Base-by-base conservation (phyloP, 345 rosid species). In the Litchi chinensis region DNA sequence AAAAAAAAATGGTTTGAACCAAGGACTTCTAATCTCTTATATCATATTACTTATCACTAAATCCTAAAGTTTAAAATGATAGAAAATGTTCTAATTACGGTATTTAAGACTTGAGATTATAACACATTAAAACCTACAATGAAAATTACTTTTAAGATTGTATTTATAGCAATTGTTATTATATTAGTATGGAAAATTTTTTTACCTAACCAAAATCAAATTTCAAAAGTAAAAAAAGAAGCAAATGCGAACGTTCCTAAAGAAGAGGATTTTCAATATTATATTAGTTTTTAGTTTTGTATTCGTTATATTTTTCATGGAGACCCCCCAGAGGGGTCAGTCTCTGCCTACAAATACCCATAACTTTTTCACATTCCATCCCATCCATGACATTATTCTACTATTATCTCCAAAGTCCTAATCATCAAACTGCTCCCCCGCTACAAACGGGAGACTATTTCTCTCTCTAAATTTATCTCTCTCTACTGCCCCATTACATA, bases 291-390 rank as follows among this genome's bases (percentile, higher is more conserved):
- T 8, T 7, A 46, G 8, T 7, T 46, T 7, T 46, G 12, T 46
- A 46, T 46, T 46, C 12, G 5, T 46, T 46, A 32, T 32, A 32
- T 32, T 32, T 32, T 46, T 5, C 8, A 46, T 74, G 48, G 76
- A 77, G 82, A 70, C 59, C 68, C 79, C 81, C 69, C 65, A 70
- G 10, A 57, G 63, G 11, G 63, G 70, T 48, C 48, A 46, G 81
- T 59, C 22, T 63, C 86, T 81, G 80, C 82, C 82, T 79, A 72
- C 86, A 73, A 87, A 81, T 44, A 78, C 89, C 93, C 95, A 92
- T 90, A 85, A 86, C 93, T 78, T 77, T 85, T 80, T 89, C 91
- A 88, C 93, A 86, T 87, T 89, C 87, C 85, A 80, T 87, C 83
- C 81, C 82, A 79, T 77, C 59, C 72, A 79, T 77, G 12, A 8